Conservation (phyloP, 2,329 filamentous ascomycete species). For the Trichophyton mentagrophytes region DNA sequence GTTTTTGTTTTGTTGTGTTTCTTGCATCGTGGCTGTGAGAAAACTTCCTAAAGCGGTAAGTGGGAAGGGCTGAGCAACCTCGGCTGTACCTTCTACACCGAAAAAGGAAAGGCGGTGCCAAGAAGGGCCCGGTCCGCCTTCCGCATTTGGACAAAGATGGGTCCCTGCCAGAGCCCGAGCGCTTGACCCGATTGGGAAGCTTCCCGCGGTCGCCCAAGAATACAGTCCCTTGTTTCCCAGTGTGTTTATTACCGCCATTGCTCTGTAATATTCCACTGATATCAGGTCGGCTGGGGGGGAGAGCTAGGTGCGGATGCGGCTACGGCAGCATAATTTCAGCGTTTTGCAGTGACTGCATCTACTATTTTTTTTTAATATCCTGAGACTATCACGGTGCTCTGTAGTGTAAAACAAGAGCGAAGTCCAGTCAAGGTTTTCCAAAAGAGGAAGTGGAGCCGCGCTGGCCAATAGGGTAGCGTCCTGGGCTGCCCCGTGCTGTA, state of each 20-base stretch:
- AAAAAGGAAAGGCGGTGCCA: neutral
- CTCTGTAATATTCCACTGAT: too few species aligned
- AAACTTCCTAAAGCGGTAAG: neutral
- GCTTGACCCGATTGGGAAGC: neutral
- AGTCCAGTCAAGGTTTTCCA: neutral
- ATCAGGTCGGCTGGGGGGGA: too few species aligned
- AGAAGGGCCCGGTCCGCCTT: constrained; percentile 2
- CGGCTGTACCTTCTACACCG: neutral
- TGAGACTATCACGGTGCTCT: too few species aligned
- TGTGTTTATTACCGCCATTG: too few species aligned
- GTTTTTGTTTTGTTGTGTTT: neutral
- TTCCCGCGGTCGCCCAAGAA: neutral
- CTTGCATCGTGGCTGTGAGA: neutral
- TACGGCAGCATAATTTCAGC: too few species aligned
- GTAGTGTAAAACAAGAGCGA: neutral
- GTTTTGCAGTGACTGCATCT: too few species aligned
- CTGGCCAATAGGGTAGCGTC: neutral
- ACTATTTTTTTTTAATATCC: too few species aligned
- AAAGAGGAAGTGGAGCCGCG: neutral
- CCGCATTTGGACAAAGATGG: neutral
- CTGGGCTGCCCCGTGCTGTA: constrained; percentile 1
- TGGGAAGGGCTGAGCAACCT: constrained; percentile 3
- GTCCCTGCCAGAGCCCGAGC: neutral
- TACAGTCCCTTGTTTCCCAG: too few species aligned
- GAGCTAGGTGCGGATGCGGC: too few species aligned